phyloP scores from a whole-genome alignment of 305 asterid genomes.

The Fraxinus sp. region DNA sequence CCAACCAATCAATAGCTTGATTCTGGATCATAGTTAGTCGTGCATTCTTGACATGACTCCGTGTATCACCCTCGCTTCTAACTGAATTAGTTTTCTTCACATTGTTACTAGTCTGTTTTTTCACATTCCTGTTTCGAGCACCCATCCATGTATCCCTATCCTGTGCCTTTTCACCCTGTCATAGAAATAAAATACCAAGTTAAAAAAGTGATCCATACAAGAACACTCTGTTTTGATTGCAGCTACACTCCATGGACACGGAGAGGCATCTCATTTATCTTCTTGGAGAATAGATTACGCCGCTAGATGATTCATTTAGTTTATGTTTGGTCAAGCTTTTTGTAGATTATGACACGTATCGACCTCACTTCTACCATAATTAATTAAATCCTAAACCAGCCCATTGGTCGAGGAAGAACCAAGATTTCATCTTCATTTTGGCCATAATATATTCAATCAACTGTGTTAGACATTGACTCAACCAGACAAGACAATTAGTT shows the following conservation, averaged over 20 bases:
- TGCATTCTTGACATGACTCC: conserved; percentile 32
- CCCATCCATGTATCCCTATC: conserved; percentile 20
- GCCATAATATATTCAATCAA: background rate
- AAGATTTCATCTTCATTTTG: background rate
- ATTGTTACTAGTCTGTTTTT: conserved; percentile 34
- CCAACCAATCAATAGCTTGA: conserved; percentile 58
- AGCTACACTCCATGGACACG: conserved; percentile 9
- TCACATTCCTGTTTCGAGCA: conserved; percentile 32
- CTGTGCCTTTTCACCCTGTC: conserved; percentile 51
- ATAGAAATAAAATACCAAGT: conserved; percentile 12
- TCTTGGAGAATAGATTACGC: background rate
- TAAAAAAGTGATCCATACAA: conserved; percentile 5
- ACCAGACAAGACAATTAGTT: background rate
- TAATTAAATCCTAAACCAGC: conserved; percentile 15
- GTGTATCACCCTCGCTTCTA: conserved; percentile 36
- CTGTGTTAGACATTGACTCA: background rate
- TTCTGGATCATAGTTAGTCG: conserved; percentile 26
- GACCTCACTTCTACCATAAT: background rate
- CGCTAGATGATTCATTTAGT: background rate
- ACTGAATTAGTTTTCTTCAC: conserved; percentile 30
- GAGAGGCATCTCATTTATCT: background rate
- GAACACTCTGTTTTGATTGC: background rate
- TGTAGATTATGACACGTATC: background rate
- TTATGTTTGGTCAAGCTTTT: background rate
- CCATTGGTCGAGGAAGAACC: background rate